Conservation (phyloP, 2,329 filamentous ascomycete genomes). For the Alternaria postmessia region DNA sequence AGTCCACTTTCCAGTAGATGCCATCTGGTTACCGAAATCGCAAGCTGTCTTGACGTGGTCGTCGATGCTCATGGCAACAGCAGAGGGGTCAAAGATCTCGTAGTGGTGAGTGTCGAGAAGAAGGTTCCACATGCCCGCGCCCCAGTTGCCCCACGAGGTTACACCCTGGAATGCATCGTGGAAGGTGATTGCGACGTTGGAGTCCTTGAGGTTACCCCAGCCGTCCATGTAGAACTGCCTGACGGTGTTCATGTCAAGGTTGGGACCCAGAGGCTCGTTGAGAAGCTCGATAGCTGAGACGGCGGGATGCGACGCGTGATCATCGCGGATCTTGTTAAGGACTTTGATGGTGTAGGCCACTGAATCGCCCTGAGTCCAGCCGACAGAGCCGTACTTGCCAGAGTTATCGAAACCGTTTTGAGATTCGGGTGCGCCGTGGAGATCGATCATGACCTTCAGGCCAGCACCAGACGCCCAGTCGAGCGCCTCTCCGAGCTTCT, state of each 20-base stretch:
- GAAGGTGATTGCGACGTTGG: constrained; percentile 54
- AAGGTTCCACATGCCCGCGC: constrained; percentile 54
- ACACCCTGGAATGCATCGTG: constrained; percentile 59
- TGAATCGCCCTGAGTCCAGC: constrained; percentile 56
- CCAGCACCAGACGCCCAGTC: constrained; percentile 65
- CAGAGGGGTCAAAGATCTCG: constrained; percentile 55
- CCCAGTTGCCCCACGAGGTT: constrained; percentile 55
- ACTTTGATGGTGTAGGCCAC: constrained; percentile 53
- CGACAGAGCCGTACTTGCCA: constrained; percentile 59
- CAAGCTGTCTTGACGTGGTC: constrained; percentile 55
- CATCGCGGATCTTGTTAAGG: constrained; percentile 58
- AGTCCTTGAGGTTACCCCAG: constrained; percentile 56
- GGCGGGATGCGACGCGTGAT: constrained; percentile 55
- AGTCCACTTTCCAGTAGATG: constrained; percentile 56
- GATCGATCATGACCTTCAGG: constrained; percentile 71
- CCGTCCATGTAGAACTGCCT: constrained; percentile 59
- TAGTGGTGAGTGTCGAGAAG: constrained; percentile 60
- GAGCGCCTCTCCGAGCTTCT: constrained; percentile 65
- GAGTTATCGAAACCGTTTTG: constrained; percentile 76
- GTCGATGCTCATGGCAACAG: constrained; percentile 49
- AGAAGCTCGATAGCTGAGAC: constrained; percentile 58
- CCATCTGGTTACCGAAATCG: constrained; percentile 56
- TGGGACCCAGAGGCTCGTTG: constrained; percentile 58
- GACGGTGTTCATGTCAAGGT: constrained; percentile 54
- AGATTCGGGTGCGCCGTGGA: constrained; percentile 70